Evolutionary conservation across 345 rosid species (phyloP).

Genomic region (Sonneratia alba): DNA sequence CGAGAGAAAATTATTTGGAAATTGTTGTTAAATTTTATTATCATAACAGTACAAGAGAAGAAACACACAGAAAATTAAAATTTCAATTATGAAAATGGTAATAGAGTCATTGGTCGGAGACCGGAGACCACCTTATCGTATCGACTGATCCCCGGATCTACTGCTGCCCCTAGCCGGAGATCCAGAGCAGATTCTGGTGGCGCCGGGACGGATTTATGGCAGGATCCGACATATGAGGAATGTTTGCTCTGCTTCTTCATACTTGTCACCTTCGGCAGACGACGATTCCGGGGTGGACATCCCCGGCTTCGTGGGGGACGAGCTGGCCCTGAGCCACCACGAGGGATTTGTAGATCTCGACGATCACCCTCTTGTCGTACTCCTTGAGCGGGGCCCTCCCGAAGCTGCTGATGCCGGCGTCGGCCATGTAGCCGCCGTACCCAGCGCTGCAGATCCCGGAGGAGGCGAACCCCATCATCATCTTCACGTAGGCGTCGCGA

Average conservation of each 20-base stretch:
- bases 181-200: neutral
- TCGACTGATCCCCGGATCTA: neutral
- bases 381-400: slow-evolving; percentile 31
- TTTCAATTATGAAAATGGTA: neutral
- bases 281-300: neutral
- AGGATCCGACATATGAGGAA: neutral
- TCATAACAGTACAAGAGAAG: neutral
- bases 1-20: too few relatives aligned
- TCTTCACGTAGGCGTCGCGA: slow-evolving; percentile 57
- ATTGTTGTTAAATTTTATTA: too few relatives aligned
- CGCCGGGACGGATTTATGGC: neutral
- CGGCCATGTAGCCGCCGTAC: slow-evolving; percentile 18
- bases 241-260: neutral
- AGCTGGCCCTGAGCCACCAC: slow-evolving; percentile 13
- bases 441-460: slow-evolving; percentile 22
- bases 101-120: neutral
- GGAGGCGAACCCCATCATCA: slow-evolving; percentile 48
- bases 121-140: neutral
- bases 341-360: slow-evolving; percentile 21
- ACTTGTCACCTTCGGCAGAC: neutral
- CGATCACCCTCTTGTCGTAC: slow-evolving; percentile 35
- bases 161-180: neutral
- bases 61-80: neutral
- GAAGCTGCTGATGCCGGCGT: slow-evolving; percentile 5
- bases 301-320: slow-evolving; percentile 5